Evolutionary conservation across 75 land plant species (phyloP).

Genomic region (Selaginella moellendorffii): DNA sequence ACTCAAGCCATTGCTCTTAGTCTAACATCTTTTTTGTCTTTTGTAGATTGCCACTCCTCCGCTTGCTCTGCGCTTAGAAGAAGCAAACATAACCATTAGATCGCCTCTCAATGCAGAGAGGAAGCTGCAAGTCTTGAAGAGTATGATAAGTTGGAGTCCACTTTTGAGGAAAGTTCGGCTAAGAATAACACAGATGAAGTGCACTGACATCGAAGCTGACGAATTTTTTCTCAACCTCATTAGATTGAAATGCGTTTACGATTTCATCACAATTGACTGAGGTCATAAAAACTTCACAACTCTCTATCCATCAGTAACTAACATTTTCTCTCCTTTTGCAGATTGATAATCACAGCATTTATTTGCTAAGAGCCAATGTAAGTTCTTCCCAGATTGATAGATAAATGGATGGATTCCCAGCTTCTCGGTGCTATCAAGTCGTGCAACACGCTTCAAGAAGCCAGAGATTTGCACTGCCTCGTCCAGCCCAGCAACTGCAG

Average conservation of each 20-base stretch:
- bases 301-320: no score
- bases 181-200: slow-evolving; percentile 61
- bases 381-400: no score
- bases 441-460: no score
- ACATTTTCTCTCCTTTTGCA: background rate
- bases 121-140: slow-evolving; percentile 51
- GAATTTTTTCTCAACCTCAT: slow-evolving; percentile 56
- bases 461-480: no score
- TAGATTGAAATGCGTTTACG: slow-evolving; percentile 26
- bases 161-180: slow-evolving; percentile 35
- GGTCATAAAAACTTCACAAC: background rate
- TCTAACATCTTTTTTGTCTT: background rate
- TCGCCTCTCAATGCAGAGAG: slow-evolving; percentile 72
- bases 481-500: no score
- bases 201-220: slow-evolving; percentile 45
- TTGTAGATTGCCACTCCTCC: slow-evolving; percentile 44
- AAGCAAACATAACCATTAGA: slow-evolving; percentile 42
- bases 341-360: background rate
- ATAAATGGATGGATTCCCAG: no score
- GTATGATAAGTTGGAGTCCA: slow-evolving; percentile 33
- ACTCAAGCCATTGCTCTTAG: background rate
- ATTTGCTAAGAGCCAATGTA: no score
- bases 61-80: slow-evolving; percentile 39
- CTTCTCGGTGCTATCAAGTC: no score
- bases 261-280: slow-evolving; percentile 13